Conservation (phyloP, 768 basidiomycete genomes). For the Megacollybia marginata region DNA sequence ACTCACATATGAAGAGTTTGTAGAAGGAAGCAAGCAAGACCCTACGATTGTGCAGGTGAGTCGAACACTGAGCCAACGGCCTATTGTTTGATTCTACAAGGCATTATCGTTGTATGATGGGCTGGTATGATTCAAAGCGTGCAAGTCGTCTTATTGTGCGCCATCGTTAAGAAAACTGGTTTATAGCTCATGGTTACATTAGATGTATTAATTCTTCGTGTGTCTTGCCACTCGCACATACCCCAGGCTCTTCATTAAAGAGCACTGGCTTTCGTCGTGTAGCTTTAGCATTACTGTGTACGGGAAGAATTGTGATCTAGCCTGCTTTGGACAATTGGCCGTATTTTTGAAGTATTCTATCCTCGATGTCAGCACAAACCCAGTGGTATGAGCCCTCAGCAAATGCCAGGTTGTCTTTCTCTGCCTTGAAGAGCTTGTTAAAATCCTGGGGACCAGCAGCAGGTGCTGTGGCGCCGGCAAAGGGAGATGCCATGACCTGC, state of each 20-base stretch:
- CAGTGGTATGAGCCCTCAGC: conserved; percentile 81
- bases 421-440: conserved; percentile 83
- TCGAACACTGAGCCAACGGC: background rate
- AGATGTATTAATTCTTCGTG: too few relatives aligned
- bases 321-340: conserved; percentile 21
- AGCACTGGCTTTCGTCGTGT: conserved; percentile 13
- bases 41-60: conserved; percentile 95
- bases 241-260: too few relatives aligned
- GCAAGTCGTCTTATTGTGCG: too few relatives aligned
- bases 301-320: background rate
- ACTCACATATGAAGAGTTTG: conserved; percentile 94
- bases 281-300: conserved; percentile 15
- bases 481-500: conserved; percentile 68
- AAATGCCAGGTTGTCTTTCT: conserved; percentile 89
- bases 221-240: too few relatives aligned
- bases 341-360: conserved; percentile 70
- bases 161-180: too few relatives aligned
- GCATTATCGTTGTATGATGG: conserved; percentile 94
- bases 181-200: too few relatives aligned
- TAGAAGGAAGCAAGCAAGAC: conserved; percentile 97
- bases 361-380: conserved; percentile 77
- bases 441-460: conserved; percentile 69
- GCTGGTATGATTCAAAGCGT: conserved; percentile 52
- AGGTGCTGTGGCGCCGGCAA: conserved; percentile 43
- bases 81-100: conserved; percentile 28